Conservation (phyloP, 2,329 filamentous ascomycete species). For the Fusarium brachygibbosum region DNA sequence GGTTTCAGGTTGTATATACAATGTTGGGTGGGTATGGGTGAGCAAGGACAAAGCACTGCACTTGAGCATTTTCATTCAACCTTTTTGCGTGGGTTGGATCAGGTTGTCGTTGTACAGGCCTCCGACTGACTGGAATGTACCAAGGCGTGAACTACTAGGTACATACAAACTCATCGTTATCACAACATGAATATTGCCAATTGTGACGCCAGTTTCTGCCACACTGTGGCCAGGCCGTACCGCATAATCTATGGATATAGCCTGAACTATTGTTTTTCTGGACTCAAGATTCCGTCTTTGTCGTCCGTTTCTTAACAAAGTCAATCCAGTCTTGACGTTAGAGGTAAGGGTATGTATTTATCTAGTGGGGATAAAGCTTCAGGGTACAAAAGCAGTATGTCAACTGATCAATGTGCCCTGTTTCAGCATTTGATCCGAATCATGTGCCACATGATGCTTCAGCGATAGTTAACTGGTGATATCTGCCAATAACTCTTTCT, state of each 20-base stretch:
- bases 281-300: not conserved
- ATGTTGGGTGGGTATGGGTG: not conserved
- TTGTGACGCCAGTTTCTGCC: not conserved
- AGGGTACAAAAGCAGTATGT: not conserved
- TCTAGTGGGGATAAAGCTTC: not conserved
- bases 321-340: not conserved
- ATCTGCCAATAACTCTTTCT: not conserved
- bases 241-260: not conserved
- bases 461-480: constrained; percentile 9
- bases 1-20: not conserved
- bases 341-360: not conserved
- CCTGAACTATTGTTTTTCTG: not conserved
- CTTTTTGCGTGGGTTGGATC: not conserved
- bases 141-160: not conserved
- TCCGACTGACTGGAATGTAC: constrained; percentile 10
- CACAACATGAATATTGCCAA: not conserved
- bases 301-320: not conserved
- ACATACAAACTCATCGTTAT: constrained; percentile 2
- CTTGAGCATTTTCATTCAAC: not conserved
- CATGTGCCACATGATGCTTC: constrained; percentile 12
- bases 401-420: not conserved
- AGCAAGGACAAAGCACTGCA: not conserved
- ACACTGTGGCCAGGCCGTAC: not conserved
- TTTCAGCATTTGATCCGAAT: not conserved
- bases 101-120: not conserved